Conservation (phyloP, 208 protist genomes). For the Trypanosomatidae sp. region DNA sequence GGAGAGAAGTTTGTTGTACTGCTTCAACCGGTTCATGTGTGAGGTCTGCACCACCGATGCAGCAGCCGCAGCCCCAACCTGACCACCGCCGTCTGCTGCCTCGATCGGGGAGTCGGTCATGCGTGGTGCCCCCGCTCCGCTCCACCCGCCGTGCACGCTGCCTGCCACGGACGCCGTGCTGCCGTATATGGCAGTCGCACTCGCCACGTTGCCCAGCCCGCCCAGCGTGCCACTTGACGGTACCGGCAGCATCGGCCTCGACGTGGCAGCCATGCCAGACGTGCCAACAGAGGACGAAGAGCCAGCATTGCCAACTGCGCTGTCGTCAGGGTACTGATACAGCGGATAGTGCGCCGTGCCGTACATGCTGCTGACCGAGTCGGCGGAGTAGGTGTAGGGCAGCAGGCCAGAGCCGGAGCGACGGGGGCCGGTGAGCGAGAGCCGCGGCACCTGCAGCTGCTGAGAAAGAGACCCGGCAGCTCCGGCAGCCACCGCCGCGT, state of each 20-base stretch:
- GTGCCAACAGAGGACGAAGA: too few species aligned
- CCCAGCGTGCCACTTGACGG: too few species aligned
- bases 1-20: constrained; percentile 34
- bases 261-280: too few species aligned
- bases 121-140: neutral
- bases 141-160: neutral
- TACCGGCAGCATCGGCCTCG: too few species aligned
- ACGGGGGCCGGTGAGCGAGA: constrained; percentile 5
- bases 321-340: constrained; percentile 30
- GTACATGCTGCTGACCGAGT: constrained; percentile 41
- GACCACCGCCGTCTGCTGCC: too few species aligned
- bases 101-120: constrained; percentile 18
- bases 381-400: constrained; percentile 38
- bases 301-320: neutral
- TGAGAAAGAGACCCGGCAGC: neutral
- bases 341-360: constrained; percentile 44
- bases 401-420: constrained; percentile 24
- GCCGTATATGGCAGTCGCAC: too few species aligned
- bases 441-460: neutral
- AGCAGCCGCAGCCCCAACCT: neutral
- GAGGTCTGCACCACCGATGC: constrained; percentile 14
- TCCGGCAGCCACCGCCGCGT: neutral
- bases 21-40: constrained; percentile 30
- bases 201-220: too few species aligned
- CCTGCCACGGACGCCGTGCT: neutral